Conservation (phyloP, 768 basidiomycete species). For the Naematelia aurantialba region DNA sequence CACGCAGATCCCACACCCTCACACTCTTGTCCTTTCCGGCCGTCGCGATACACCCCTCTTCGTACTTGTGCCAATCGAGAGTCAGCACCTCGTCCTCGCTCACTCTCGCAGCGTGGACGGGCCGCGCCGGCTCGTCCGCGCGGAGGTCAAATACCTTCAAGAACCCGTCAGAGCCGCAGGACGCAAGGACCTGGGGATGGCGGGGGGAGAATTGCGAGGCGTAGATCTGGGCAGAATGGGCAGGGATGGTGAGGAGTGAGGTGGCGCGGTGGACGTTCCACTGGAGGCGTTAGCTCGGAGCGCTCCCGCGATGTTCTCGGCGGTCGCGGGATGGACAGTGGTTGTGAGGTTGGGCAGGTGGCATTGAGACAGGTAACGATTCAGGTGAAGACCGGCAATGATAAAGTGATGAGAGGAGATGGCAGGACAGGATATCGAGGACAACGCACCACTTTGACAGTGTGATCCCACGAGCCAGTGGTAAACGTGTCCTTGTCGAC, state of each 20-base stretch:
- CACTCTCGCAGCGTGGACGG: neutral
- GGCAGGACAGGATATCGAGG: neutral
- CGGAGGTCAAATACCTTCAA: slow-evolving; percentile 37
- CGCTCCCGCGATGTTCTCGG: no score
- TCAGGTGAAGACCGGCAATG: neutral
- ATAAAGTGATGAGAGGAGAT: no score
- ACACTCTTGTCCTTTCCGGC: slow-evolving; percentile 29
- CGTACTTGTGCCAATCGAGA: slow-evolving; percentile 49
- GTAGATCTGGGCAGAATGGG: slow-evolving; percentile 81
- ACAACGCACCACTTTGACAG: slow-evolving; percentile 71
- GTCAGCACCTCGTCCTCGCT: slow-evolving; percentile 21
- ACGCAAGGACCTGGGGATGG: slow-evolving; percentile 71
- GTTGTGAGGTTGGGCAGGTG: no score
- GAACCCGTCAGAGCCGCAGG: slow-evolving; percentile 79
- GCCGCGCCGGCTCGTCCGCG: slow-evolving; percentile 4
- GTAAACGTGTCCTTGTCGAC: slow-evolving; percentile 58
- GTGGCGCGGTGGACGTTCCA: slow-evolving; percentile 80
- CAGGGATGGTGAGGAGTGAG: slow-evolving; percentile 75
- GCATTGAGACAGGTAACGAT: neutral
- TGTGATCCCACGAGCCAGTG: slow-evolving; percentile 69
- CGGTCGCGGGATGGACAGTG: no score
- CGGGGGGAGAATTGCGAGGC: slow-evolving; percentile 90
- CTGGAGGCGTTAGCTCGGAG: slow-evolving; percentile 54
- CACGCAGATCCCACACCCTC: slow-evolving; percentile 24
- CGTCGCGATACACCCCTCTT: slow-evolving; percentile 17